Base-by-base conservation (phyloP, 164 flowering plant genomes). In the grape (Vitis vinifera) region DNA sequence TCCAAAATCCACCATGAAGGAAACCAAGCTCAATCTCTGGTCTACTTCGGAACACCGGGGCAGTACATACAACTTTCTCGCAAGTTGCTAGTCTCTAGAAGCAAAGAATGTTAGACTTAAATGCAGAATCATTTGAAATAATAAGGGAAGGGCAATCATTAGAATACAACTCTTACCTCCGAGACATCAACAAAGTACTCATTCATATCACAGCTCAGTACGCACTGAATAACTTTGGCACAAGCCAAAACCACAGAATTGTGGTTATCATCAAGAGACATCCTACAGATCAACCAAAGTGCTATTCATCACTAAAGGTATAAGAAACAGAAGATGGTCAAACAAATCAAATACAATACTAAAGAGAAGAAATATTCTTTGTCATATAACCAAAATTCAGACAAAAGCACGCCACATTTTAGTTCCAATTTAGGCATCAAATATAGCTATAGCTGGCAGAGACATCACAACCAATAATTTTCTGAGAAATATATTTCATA, bases 1-100 rank as follows among this genome's bases (percentile, higher is more conserved):
- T 96, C 99, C 99, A 96, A 69, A 81, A 91, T 51, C 99, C 98
- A 72, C 99, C 98, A 69, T 75, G 85, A 71, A 96, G 91, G 68
- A 88, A 96, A 69, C 97, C 97, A 76, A 29, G 75, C 68, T 83
- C 86, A 70, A 96, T 73, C 68, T 84, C 90, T 50, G 95, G 92
- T 81, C 77, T 88, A 75, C 89, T 87, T 75, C 97, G 88, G 74
- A 96, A 96, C 59, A 96, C 82, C 67, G 98, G 97, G 62, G 97
- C 97, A 68, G 93, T 93, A 77, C 63, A 88, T 8, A 84, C 66
- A 70, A 69, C 83, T 73, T 78, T 78, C 55, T 65, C 73, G 68
- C 48, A 58, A 65, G 73, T 71, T 61, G 81, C 74, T 60, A 72
- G 67, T 75, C 78, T 87, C 98, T 89, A 89, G 37, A 74, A 80